phyloP scores from a whole-genome alignment of 1,284 basidiomycete genomes.

The Takashimella koratensis region DNA sequence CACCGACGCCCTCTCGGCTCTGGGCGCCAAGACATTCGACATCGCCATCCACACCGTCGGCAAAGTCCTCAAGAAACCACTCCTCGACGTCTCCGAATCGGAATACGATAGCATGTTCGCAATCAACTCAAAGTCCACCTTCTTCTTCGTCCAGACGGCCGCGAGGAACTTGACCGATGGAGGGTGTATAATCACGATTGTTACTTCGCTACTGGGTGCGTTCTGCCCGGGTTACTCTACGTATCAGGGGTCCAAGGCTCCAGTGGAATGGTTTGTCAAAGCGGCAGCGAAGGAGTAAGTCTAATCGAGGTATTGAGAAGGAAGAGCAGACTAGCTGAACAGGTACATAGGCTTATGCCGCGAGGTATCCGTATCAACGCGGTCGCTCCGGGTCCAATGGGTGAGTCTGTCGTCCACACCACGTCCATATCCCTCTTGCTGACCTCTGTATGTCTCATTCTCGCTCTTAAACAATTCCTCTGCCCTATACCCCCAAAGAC shows the following conservation, averaged over 20 bases:
- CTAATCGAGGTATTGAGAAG: too few species aligned
- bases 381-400: too few species aligned
- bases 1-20: slow-evolving; percentile 11
- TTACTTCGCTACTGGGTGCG: slow-evolving; percentile 19
- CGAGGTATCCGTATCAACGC: slow-evolving; percentile 19
- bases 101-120: slow-evolving; percentile 26
- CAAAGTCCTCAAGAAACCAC: slow-evolving; percentile 28
- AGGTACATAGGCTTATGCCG: slow-evolving; percentile 9
- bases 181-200: slow-evolving; percentile 22
- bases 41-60: slow-evolving; percentile 29
- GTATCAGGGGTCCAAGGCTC: slow-evolving; percentile 27
- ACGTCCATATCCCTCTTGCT: too few species aligned
- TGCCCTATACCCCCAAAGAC: too few species aligned
- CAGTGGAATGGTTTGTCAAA: slow-evolving; percentile 29
- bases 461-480: too few species aligned
- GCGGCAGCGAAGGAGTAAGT: slow-evolving; percentile 22
- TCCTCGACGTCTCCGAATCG: slow-evolving; percentile 18
- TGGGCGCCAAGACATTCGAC: slow-evolving; percentile 14
- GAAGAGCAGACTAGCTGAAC: not conserved
- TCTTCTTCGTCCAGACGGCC: slow-evolving; percentile 28
- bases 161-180: slow-evolving; percentile 17
- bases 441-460: too few species aligned
- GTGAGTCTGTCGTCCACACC: slow-evolving; percentile 1
- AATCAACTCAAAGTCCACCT: slow-evolving; percentile 25
- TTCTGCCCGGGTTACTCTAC: slow-evolving; percentile 23